These are phyloP conservation scores for Metschnikowia chrysomelidarum DNA, from an alignment of 805 yeast species.

Conservation along the genomic window DNA sequence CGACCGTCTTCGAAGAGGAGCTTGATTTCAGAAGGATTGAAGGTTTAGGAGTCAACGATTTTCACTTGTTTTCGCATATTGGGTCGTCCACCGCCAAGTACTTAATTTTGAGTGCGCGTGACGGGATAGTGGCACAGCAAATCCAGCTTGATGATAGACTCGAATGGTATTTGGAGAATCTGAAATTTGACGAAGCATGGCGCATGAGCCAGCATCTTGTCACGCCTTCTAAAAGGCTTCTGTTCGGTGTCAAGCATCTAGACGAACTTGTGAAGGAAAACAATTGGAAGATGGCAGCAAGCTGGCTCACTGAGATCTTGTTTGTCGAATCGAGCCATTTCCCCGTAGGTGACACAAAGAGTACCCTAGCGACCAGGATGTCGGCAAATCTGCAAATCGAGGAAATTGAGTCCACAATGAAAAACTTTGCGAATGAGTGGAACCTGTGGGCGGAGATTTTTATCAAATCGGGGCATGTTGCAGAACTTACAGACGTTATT, in stretches of 20 bases:
- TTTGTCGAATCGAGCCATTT: conserved; percentile 20
- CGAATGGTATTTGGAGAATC: conserved; percentile 64
- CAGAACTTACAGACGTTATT: conserved; percentile 48
- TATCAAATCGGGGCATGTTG: conserved; percentile 45
- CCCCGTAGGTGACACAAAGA: conserved; percentile 30
- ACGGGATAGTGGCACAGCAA: conserved; percentile 73
- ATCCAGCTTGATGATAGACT: conserved; percentile 67
- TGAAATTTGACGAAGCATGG: conserved; percentile 72
- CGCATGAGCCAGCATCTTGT: conserved; percentile 61
- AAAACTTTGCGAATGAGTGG: conserved; percentile 51
- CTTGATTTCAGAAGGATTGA: conserved; percentile 55
- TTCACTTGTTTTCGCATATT: conserved; percentile 57
- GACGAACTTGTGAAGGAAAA: conserved; percentile 40
- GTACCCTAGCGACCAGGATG: conserved; percentile 24
- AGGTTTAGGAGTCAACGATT: conserved; percentile 75
- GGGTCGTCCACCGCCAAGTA: conserved; percentile 45
- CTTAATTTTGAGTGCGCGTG: conserved; percentile 75
- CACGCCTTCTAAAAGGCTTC: conserved; percentile 47
- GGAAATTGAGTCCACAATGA: conserved; percentile 20
- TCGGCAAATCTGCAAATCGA: conserved; percentile 15
- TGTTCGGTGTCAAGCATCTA: conserved; percentile 59
- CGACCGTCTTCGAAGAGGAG: conserved; percentile 77
- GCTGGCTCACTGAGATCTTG: conserved; percentile 38
- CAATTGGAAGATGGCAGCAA: conserved; percentile 57
- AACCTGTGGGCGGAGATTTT: conserved; percentile 57